Evolutionary conservation across 2,329 filamentous ascomycete genomes (phyloP).

Genomic region (Ascochyta pisi): DNA sequence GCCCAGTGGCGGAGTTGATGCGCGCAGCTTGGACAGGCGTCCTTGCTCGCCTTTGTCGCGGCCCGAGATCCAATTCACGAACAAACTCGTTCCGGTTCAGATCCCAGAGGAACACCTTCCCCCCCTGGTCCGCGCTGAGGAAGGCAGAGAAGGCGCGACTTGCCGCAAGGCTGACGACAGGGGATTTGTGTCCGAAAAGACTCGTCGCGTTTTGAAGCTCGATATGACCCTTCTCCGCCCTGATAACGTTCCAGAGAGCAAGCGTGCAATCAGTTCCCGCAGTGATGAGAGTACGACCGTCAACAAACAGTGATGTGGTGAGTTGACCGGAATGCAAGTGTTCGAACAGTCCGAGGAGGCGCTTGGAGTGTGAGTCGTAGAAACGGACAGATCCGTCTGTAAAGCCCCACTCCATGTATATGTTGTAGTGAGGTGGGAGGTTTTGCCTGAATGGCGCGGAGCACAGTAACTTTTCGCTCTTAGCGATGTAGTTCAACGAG

Average conservation of each 20-base stretch:
- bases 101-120: slow-evolving; percentile 90
- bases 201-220: slow-evolving; percentile 81
- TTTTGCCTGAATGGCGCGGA: slow-evolving; percentile 86
- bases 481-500: slow-evolving; percentile 77
- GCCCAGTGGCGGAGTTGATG: slow-evolving; percentile 90
- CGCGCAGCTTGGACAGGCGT: slow-evolving; percentile 70
- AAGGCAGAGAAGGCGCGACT: slow-evolving; percentile 89
- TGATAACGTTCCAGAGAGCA: slow-evolving; percentile 78
- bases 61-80: slow-evolving; percentile 66
- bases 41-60: slow-evolving; percentile 29
- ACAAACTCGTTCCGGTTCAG: slow-evolving; percentile 90
- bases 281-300: slow-evolving; percentile 89
- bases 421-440: slow-evolving; percentile 84
- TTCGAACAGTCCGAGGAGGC: slow-evolving; percentile 86
- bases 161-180: slow-evolving; percentile 81
- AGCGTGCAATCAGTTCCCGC: slow-evolving; percentile 92
- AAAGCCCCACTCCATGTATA: slow-evolving; percentile 95
- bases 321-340: slow-evolving; percentile 92
- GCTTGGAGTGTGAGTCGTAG: slow-evolving; percentile 82
- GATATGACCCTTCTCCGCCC: slow-evolving; percentile 66
- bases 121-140: slow-evolving; percentile 81
- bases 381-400: slow-evolving; percentile 92
- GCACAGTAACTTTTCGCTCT: slow-evolving; percentile 82
- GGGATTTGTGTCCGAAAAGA: slow-evolving; percentile 87
- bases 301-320: slow-evolving; percentile 81